Percentiles rank a stretch among this genome's conserved stretches.
These are phyloP conservation scores for Megacollybia platyphylla DNA, from an alignment of 1,284 basidiomycete genomes.

Conservation along the genomic window DNA sequence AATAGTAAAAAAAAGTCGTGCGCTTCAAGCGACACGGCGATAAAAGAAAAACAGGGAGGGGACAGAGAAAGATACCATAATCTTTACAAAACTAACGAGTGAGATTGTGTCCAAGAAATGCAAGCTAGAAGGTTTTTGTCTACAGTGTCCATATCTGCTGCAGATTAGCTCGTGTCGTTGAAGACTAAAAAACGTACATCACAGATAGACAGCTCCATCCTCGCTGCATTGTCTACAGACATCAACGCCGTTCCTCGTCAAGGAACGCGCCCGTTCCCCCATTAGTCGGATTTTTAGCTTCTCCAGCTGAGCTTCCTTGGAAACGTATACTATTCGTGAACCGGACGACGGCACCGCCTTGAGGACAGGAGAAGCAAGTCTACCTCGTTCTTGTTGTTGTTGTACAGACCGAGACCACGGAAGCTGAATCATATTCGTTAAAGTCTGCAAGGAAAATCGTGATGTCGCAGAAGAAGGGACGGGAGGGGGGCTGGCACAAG, in stretches of 20 bases:
- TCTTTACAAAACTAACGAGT: too few species aligned
- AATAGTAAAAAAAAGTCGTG: neutral
- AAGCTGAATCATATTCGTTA: constrained; percentile 47
- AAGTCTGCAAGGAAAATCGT: constrained; percentile 30
- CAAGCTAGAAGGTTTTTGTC: too few species aligned
- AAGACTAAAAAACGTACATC: constrained; percentile 15
- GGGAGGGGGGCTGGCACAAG: constrained; percentile 30
- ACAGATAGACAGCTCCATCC: constrained; percentile 27
- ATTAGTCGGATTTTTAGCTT: constrained; percentile 40
- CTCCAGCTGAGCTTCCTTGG: constrained; percentile 50
- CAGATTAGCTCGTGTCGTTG: neutral
- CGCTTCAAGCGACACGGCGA: neutral
- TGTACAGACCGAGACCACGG: constrained; percentile 30
- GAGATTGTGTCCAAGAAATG: too few species aligned
- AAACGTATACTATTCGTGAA: constrained; percentile 27
- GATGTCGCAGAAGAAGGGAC: constrained; percentile 29
- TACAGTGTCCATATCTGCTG: too few species aligned
- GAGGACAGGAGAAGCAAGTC: constrained; percentile 9
- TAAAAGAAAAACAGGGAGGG: neutral
- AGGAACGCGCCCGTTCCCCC: constrained; percentile 18
- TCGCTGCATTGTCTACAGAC: constrained; percentile 28
- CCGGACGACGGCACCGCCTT: constrained; percentile 11
- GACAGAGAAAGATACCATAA: too few species aligned
- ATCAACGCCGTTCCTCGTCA: constrained; percentile 16
- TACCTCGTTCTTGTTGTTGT: neutral